Percentiles rank a stretch among this genome's conserved stretches.
Evolutionary conservation across 2,329 filamentous ascomycete genomes (phyloP).

Genomic region (Thelonectria rubi): DNA sequence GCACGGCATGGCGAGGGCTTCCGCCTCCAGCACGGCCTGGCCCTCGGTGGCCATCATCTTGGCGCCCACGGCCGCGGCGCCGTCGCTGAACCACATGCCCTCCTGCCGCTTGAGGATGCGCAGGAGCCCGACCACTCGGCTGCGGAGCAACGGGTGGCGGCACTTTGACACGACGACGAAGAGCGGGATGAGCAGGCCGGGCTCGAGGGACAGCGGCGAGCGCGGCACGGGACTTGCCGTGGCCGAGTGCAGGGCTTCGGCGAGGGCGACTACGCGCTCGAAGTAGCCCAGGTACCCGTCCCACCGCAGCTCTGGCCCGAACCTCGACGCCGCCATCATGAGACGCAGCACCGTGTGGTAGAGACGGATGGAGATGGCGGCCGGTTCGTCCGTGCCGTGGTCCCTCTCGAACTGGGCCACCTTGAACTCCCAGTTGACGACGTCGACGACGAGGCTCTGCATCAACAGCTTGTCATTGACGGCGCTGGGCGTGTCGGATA

Average conservation of each 20-base stretch:
- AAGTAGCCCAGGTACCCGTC: constrained; percentile 44
- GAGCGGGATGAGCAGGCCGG: constrained; percentile 45
- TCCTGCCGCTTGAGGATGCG: constrained; percentile 43
- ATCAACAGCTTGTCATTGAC: constrained; percentile 5
- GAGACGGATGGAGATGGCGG: constrained; percentile 38
- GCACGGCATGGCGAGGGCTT: constrained; percentile 5
- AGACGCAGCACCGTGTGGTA: constrained; percentile 43
- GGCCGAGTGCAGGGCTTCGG: constrained; percentile 29
- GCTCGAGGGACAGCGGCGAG: constrained; percentile 44
- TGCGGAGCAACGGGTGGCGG: constrained; percentile 44
- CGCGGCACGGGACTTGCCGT: constrained; percentile 28
- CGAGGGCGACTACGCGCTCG: constrained; percentile 39
- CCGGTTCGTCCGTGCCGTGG: constrained; percentile 17
- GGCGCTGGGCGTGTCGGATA: neutral
- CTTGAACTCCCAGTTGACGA: constrained; percentile 36
- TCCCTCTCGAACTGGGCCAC: constrained; percentile 37
- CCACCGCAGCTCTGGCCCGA: constrained; percentile 42
- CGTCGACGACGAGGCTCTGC: constrained; percentile 20
- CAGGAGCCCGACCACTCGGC: constrained; percentile 40
- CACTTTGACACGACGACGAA: constrained; percentile 43
- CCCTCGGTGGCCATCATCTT: constrained; percentile 38
- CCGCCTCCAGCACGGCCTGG: constrained; percentile 31
- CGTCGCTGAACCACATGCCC: constrained; percentile 47
- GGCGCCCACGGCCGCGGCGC: constrained; percentile 35
- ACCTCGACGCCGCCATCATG: constrained; percentile 28